Conservation (phyloP, 1,139 yeast genomes). For the Candida tunisiensis region DNA sequence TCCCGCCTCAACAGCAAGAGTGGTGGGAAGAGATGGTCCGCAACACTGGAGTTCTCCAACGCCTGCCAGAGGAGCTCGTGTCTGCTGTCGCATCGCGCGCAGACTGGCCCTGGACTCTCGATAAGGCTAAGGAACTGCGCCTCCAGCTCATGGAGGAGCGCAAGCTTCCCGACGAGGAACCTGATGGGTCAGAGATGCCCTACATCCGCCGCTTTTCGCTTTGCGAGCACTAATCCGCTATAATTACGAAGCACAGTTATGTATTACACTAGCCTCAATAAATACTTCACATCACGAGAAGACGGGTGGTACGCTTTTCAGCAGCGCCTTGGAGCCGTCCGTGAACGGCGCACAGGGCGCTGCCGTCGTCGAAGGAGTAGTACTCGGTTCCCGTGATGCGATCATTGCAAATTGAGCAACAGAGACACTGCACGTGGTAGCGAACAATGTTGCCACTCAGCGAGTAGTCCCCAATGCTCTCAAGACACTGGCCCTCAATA, state of each 20-base stretch:
- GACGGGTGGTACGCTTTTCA: no score
- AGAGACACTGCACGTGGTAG: slow-evolving; percentile 17
- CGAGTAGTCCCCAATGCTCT: slow-evolving; percentile 20
- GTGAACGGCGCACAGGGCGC: no score
- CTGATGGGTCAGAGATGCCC: slow-evolving; percentile 6
- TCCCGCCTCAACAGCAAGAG: slow-evolving; percentile 27
- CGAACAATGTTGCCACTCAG: slow-evolving; percentile 8
- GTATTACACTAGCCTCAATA: not conserved
- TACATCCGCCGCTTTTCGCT: slow-evolving; percentile 13
- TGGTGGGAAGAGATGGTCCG: slow-evolving; percentile 19
- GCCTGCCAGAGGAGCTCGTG: slow-evolving; percentile 7
- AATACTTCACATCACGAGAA: no score
- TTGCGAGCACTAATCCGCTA: slow-evolving; percentile 16
- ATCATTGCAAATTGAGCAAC: slow-evolving; percentile 16
- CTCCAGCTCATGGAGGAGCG: slow-evolving; percentile 23
- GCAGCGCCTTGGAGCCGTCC: no score
- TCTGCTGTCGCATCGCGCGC: slow-evolving; percentile 4
- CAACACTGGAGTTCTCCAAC: not conserved
- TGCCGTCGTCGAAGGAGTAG: slow-evolving; percentile 15
- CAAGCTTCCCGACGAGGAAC: slow-evolving; percentile 2
- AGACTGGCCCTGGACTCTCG: slow-evolving; percentile 14
- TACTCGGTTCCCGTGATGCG: slow-evolving; percentile 14
- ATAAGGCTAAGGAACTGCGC: slow-evolving; percentile 17
- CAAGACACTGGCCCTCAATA: slow-evolving; percentile 84
- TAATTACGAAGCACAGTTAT: not conserved